Conservation (phyloP, 2,329 filamentous ascomycete genomes). For the Colletotrichum simmondsii region DNA sequence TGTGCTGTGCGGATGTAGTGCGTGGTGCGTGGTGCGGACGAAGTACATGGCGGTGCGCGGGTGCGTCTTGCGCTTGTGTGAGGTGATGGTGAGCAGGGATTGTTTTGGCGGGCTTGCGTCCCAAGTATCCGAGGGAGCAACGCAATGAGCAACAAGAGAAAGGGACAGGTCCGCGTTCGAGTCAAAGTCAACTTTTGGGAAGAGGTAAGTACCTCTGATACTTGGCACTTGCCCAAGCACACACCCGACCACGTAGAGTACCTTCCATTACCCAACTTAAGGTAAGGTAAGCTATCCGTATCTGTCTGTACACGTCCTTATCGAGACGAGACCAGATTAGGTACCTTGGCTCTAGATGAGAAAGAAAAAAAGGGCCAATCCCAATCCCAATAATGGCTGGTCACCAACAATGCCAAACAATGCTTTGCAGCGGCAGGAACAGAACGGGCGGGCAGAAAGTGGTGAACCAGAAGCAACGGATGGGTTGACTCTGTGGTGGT, state of each 20-base stretch:
- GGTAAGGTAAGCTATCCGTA: too few species aligned
- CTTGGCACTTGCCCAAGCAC: slow-evolving; percentile 2
- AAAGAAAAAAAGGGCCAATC: slow-evolving; percentile 9
- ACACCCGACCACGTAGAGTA: background rate
- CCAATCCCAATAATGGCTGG: slow-evolving; percentile 5
- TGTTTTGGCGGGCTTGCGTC: slow-evolving; percentile 16
- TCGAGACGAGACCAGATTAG: background rate
- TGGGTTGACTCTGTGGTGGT: background rate
- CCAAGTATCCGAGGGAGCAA: slow-evolving; percentile 20
- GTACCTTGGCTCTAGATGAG: background rate
- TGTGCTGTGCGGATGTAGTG: slow-evolving; percentile 6
- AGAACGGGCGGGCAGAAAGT: slow-evolving; percentile 15
- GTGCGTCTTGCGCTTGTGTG: slow-evolving; percentile 18
- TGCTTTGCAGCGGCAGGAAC: slow-evolving; percentile 24
- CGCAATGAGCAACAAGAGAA: too few species aligned
- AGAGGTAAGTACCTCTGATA: background rate
- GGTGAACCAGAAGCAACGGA: background rate
- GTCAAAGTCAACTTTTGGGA: background rate
- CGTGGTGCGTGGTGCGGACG: background rate
- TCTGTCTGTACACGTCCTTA: background rate
- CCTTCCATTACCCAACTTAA: background rate
- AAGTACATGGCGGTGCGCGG: background rate
- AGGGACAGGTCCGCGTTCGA: slow-evolving; percentile 1
- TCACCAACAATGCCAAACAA: slow-evolving; percentile 24
- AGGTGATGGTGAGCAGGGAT: slow-evolving; percentile 33